Conservation (phyloP, 176 grass and related monocot genomes). For the Carex scoparia region DNA sequence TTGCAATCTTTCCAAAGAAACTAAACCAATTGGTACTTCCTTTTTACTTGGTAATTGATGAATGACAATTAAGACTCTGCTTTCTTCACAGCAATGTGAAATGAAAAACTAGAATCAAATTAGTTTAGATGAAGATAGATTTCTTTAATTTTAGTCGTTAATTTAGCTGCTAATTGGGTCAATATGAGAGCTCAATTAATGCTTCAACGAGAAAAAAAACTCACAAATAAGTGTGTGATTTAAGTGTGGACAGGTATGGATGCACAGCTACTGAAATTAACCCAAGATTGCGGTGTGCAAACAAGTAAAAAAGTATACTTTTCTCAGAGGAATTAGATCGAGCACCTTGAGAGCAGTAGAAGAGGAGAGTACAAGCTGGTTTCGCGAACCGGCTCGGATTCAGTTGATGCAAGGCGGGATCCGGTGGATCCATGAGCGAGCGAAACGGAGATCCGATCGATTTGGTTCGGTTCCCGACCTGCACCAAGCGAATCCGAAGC, state of each 20-base stretch:
- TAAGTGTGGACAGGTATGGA: not conserved
- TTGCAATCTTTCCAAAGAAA: not conserved
- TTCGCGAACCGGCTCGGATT: constrained; percentile 36
- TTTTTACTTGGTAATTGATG: not conserved
- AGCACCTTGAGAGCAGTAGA: not conserved
- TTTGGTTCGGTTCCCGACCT: constrained; percentile 29
- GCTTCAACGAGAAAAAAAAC: not conserved
- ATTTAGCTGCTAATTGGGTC: not conserved
- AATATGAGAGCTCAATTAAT: not conserved
- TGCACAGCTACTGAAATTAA: not conserved
- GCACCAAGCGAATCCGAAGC: constrained; percentile 56
- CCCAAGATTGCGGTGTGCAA: not conserved
- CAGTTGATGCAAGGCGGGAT: constrained; percentile 48
- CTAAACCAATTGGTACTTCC: not conserved
- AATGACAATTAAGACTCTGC: not conserved
- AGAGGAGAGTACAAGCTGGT: not conserved
- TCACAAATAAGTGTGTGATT: not conserved
- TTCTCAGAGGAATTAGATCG: not conserved
- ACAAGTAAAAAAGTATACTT: not conserved
- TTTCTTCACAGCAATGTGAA: not conserved
- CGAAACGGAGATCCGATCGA: not conserved
- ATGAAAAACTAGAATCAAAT: not conserved
- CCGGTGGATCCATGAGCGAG: not conserved
- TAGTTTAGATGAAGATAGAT: not conserved
- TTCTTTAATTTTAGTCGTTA: not conserved